Percentiles rank a stretch among this genome's conserved stretches.
Evolutionary conservation across 2,329 filamentous ascomycete species (phyloP).

Genomic region (Malbranchea zuffiana): DNA sequence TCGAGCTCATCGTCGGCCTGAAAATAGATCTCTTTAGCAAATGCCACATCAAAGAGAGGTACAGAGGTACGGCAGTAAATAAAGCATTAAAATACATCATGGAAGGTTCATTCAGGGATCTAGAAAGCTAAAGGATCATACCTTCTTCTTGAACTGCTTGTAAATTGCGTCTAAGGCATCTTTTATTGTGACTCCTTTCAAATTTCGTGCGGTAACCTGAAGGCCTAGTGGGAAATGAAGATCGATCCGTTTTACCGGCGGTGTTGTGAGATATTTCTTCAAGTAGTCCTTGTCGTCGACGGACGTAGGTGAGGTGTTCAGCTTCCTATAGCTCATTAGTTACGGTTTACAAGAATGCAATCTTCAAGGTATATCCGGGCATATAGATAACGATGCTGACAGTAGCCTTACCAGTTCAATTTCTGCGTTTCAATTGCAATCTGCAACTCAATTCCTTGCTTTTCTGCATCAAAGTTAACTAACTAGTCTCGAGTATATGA

Average conservation of each 20-base stretch:
- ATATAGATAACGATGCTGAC: not conserved
- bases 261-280: conserved; percentile 67
- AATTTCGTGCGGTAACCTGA: conserved; percentile 78
- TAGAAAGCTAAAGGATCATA: no score
- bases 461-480: conserved; percentile 48
- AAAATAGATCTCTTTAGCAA: conserved; percentile 2
- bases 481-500: no score
- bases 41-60: conserved; percentile 16
- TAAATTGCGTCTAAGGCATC: conserved; percentile 90
- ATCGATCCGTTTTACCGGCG: conserved; percentile 87
- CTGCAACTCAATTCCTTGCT: conserved; percentile 57
- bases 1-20: conserved; percentile 88
- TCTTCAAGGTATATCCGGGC: no score
- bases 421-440: conserved; percentile 75
- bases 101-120: no score
- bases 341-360: no score
- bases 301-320: conserved; percentile 70
- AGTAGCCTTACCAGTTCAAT: conserved; percentile 63
- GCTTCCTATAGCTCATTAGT: conserved; percentile 56
- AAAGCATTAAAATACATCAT: no score
- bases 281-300: conserved; percentile 77
- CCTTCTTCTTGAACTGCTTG: conserved; percentile 95
- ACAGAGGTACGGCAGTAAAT: not conserved
- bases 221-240: conserved; percentile 81
- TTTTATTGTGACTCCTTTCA: conserved; percentile 94